Evolutionary conservation across 2,329 filamentous ascomycete genomes (phyloP), one percentile per base, ranked within the genome.

Genomic region (Pseudopyricularia javanii): DNA sequence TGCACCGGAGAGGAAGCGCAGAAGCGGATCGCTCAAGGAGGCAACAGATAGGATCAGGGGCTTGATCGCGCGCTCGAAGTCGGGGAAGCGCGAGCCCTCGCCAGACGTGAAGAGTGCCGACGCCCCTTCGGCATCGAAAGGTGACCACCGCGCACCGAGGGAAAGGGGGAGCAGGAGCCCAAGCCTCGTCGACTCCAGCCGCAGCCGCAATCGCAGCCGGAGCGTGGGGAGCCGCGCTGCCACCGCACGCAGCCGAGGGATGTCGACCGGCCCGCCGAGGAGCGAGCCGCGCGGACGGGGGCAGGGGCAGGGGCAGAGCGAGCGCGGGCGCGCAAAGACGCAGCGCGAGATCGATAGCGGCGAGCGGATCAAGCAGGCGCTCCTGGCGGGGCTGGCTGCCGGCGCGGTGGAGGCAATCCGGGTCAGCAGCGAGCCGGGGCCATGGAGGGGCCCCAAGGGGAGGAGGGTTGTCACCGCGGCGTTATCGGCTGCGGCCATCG

Each of bases 311-410:
- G 17, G 24, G 14, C 4, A 15, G 8, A 2, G 40, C 28, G 28
- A 30, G 24, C 40, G 24, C 22, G 20, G 24, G 40, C 40, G 24
- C 7, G 20, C 17, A 45, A 12, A 30, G 33, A 26, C 43, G 43
- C 7, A 5, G 6, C 33, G 49, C n/a, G 30, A 26, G 33, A 15
- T 35, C 3, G 17, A 48, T n/a, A 33, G 14, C 35, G 26, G 9
- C 17, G 35, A 20, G 28, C 35, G 37, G 49, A 30, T 51, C 22
- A 37, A 37, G 26, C 49, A 52, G 78, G 77, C 50, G 6, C 9
- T 52, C 4, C 43, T 52, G 5, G 50, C 50, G 2, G 59, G 56
- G 26, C 24, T 59, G 20, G 26, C 54, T 7, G 59, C 56, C 8
- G 59, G 56, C 24, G 56, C 55, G 8, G 49, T 57, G 47, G 57